Percentiles rank a stretch among this genome's conserved stretches.
Evolutionary conservation across 768 basidiomycete genomes (phyloP).

Genomic region (Cyclocybe cylindracea): DNA sequence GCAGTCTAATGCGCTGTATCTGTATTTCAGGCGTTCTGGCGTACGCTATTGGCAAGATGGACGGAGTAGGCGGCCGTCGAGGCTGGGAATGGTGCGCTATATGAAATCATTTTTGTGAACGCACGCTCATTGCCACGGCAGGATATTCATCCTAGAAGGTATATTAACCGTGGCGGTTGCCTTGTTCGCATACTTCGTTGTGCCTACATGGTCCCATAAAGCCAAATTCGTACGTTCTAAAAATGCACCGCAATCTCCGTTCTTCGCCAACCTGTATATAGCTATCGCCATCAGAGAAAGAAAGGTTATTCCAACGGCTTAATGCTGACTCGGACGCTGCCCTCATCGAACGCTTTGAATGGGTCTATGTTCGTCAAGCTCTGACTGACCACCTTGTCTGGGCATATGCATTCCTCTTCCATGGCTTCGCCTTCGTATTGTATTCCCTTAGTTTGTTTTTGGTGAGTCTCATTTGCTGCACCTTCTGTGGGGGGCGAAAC

Average conservation of each 20-base stretch:
- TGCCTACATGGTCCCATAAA: conserved; percentile 61
- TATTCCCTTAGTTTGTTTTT: conserved; percentile 62
- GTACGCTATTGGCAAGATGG: conserved; percentile 59
- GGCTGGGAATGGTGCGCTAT: conserved; percentile 58
- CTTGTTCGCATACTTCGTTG: conserved; percentile 48
- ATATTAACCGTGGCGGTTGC: conserved; percentile 50
- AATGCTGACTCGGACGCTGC: conserved; percentile 56
- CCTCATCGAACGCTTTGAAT: conserved; percentile 53
- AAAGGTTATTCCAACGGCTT: conserved; percentile 48
- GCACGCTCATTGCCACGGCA: conserved; percentile 15
- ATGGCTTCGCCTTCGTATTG: conserved; percentile 59
- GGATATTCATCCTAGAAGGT: conserved; percentile 64
- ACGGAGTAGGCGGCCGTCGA: conserved; percentile 56
- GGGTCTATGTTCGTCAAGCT: conserved; percentile 57
- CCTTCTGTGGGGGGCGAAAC: not conserved
- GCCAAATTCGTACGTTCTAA: conserved; percentile 50
- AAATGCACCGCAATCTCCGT: not conserved
- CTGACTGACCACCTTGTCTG: conserved; percentile 60
- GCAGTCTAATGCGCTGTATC: too few species aligned
- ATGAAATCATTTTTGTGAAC: not conserved
- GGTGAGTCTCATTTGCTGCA: conserved; percentile 27
- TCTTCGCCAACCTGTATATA: conserved; percentile 32
- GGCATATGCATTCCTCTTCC: conserved; percentile 62
- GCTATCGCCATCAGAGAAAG: conserved; percentile 55
- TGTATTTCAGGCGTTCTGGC: conserved; percentile 50